Conservation (phyloP, 208 protist species). For the Crithidia bombi region DNA sequence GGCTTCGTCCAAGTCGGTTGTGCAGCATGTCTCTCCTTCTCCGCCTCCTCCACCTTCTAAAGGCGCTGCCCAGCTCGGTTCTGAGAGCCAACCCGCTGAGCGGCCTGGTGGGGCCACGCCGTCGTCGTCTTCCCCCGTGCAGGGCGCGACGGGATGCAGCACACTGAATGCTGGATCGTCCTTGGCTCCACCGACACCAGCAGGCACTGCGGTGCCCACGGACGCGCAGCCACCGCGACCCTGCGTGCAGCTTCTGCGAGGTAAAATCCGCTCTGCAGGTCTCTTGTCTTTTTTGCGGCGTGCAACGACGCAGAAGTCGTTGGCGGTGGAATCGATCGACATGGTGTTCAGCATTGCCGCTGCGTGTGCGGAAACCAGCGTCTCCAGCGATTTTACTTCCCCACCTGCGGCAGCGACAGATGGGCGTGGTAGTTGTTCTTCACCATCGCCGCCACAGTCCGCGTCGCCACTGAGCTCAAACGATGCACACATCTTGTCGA, state of each 20-base stretch:
- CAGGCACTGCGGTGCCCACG: not conserved
- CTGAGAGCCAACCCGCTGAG: not conserved
- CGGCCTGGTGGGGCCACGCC: too few species aligned
- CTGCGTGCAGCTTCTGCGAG: slow-evolving; percentile 26
- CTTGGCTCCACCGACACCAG: not conserved
- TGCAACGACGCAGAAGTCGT: slow-evolving; percentile 31
- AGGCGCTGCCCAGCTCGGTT: not conserved
- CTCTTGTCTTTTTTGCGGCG: slow-evolving; percentile 33
- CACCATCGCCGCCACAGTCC: too few species aligned
- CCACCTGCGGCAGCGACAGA: too few species aligned
- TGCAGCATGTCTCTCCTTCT: too few species aligned
- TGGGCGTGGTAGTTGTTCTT: too few species aligned
- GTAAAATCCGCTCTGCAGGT: slow-evolving; percentile 29
- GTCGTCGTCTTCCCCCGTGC: too few species aligned
- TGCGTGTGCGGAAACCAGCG: not conserved
- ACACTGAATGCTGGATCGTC: not conserved
- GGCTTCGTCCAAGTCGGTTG: slow-evolving; percentile 24
- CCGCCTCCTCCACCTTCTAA: not conserved
- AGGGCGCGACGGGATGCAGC: too few species aligned
- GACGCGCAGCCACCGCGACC: not conserved
- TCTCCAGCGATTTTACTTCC: too few species aligned
- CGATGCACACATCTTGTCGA: not conserved
- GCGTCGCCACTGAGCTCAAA: too few species aligned
- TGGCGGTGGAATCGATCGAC: slow-evolving; percentile 29
- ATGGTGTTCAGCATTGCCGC: slow-evolving; percentile 26